phyloP scores from a whole-genome alignment of 371 early-diverging fungal genomes.

The Mucor velutinosus region DNA sequence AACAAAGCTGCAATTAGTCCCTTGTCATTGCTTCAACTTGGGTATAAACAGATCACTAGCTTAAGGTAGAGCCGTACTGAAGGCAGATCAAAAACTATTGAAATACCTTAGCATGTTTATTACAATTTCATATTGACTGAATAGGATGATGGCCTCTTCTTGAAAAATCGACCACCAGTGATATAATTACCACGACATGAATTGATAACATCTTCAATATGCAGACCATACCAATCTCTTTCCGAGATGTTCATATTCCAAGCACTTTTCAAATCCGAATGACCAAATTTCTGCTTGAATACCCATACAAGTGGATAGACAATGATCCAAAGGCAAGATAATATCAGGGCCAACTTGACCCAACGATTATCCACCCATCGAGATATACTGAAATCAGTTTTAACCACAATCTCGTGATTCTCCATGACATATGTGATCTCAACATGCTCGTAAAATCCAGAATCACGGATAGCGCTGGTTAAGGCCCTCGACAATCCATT shows the following conservation, averaged over 20 bases:
- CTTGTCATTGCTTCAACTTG: too few relatives aligned
- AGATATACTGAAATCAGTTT: constrained; percentile 29
- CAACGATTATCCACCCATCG: constrained; percentile 28
- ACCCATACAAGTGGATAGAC: constrained; percentile 36
- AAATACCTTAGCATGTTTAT: not conserved
- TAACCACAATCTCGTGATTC: constrained; percentile 40
- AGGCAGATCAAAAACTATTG: too few relatives aligned
- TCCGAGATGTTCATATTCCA: constrained; percentile 45
- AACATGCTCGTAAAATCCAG: constrained; percentile 38
- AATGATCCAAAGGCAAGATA: constrained; percentile 46
- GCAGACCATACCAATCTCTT: constrained; percentile 36
- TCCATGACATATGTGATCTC: constrained; percentile 37
- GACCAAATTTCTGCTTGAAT: constrained; percentile 35
- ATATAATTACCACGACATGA: constrained; percentile 11
- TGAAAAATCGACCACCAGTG: not conserved
- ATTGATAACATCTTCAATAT: constrained; percentile 30
- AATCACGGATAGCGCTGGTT: constrained; percentile 39
- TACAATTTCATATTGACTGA: constrained; percentile 1
- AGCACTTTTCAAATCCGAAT: constrained; percentile 37
- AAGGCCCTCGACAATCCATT: constrained; percentile 37
- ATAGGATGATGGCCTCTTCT: not conserved
- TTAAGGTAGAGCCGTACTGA: too few relatives aligned
- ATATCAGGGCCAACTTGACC: constrained; percentile 30
- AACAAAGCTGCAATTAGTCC: too few relatives aligned
- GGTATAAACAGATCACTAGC: too few relatives aligned